Base-by-base conservation (phyloP, 176 grass and related monocot species). In the Aegilops bicornis region DNA sequence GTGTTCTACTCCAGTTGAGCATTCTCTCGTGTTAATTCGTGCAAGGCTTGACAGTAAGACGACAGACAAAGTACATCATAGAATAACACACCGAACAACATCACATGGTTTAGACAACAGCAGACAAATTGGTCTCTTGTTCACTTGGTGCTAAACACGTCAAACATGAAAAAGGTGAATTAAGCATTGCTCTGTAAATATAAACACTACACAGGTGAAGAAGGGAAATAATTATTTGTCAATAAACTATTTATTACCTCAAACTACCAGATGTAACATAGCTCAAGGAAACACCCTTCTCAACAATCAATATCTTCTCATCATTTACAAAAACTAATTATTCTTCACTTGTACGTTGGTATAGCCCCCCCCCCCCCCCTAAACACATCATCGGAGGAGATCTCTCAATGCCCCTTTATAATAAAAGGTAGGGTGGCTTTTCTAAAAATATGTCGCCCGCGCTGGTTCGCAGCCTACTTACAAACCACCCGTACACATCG, bases 181-280 rank as follows among this genome's bases (percentile, higher is more conserved):
- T 23, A 52, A 48, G 69, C 27, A 12, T 47, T 22, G 60, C 22
- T 50, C 45, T 6, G 36, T 43, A 19, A 9, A 69, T 29, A 5
- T 12, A 42, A 23, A 36, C 2, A 37, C 2, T 40, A 80, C 10
- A 73, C 17, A 13, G 1, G 5, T 45, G 27, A 87, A 84, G 27
- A 83, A 24, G 56, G 86, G 10, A 2, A 68, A 77, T 40, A 37
- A 22, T 16, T 73, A 42, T 32, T 1, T 25, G 79, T 42, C 4
- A 47, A 82, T 72, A 43, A 31, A 63, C 54, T 13, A 65, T 50
- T 72, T 17, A 29, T 82, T 90, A 98, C 93, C 96, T 98, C 96
- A 68, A 98, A 88, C 82, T 94, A 96, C 94, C 90, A 85, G 77
- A 89, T 79, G 59, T 40, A 40, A 80, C 86, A 74, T 98, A 40